phyloP scores from a whole-genome alignment of 495 filamentous ascomycete species.

The Talaromyces liani region DNA sequence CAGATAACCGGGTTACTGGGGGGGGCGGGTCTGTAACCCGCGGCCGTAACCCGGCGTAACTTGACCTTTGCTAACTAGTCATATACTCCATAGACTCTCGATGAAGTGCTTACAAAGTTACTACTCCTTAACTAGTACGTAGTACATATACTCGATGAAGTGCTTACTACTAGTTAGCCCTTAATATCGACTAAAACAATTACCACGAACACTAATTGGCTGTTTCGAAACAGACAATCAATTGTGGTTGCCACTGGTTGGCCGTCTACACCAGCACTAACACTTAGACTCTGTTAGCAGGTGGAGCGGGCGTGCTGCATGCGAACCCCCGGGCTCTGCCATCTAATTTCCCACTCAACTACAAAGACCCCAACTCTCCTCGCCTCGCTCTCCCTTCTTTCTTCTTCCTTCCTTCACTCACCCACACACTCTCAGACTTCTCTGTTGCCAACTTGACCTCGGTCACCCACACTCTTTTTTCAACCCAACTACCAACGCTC shows the following conservation, averaged over 20 bases:
- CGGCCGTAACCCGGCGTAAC: too few species aligned
- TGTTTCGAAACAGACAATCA: conserved; percentile 3
- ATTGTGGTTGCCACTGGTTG: not conserved
- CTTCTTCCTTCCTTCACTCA: conserved; percentile 24
- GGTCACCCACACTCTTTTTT: conserved; percentile 51
- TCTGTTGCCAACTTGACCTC: conserved; percentile 37
- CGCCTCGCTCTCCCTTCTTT: conserved; percentile 14
- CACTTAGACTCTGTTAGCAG: not conserved
- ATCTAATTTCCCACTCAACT: conserved; percentile 29
- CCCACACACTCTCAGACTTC: conserved; percentile 23
- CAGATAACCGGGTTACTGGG: too few species aligned
- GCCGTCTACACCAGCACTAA: not conserved
- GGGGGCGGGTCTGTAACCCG: too few species aligned
- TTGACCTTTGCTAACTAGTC: too few species aligned
- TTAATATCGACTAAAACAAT: not conserved
- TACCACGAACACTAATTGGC: not conserved
- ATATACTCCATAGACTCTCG: too few species aligned
- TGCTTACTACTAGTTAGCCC: too few species aligned
- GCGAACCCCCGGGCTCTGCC: conserved; percentile 9
- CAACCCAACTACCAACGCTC: conserved; percentile 38
- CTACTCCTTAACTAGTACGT: too few species aligned
- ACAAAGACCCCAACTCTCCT: conserved; percentile 29
- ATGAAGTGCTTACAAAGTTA: too few species aligned
- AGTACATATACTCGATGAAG: too few species aligned
- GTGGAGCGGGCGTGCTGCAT: not conserved